Evolutionary conservation across 306 rosid genomes (phyloP), one percentile per base, ranked within the genome.

Genomic region (Rubus idaeus): DNA sequence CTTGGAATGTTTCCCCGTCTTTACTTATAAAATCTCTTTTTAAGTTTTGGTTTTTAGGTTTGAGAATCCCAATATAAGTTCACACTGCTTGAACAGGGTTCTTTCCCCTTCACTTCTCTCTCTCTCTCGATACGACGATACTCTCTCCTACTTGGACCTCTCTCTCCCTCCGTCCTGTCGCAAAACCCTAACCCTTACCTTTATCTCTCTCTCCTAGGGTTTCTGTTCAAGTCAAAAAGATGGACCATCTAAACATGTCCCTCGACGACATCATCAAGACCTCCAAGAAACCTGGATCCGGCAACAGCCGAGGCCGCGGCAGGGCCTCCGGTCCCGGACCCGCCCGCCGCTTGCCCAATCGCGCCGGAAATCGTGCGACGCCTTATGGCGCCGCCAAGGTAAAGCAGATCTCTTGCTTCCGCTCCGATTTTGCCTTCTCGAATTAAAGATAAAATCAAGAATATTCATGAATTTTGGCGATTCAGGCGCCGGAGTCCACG

Each of bases 191-290:
- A 30, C 35, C 35, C 35, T 30, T 37, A 6, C 16, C 2, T 52
- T 42, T 30, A 6, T 8, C 50, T 37, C 67, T 76, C 47, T 65
- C 71, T 80, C 76, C 57, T 51, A 60, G 76, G 75, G 83, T 74
- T 45, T 74, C 70, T 35, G 41, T 44, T n/a, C 52, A 45, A 21
- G 10, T 41, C 62, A 26, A 69, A 44, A 88, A 89, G 93, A 83
- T 94, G 66, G 93, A 91, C 42, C 88, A 93, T 68, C 83, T 96
- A 23, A 92, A 88, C 82, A 89, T 88, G 97, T 84, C 96, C 58
- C 90, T 96, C 17, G 99, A 96, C 8, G 99, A 96, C 68, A 75
- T 96, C 86, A 92, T 92, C 77, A 89, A 92, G 89, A 91, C 70
- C 79, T 91, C 89, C 89, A 89, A 90, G 84, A 90, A 92, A 73